These are phyloP conservation scores for Calycina marina DNA, from an alignment of 2,329 filamentous ascomycete genomes.

Conservation along the genomic window DNA sequence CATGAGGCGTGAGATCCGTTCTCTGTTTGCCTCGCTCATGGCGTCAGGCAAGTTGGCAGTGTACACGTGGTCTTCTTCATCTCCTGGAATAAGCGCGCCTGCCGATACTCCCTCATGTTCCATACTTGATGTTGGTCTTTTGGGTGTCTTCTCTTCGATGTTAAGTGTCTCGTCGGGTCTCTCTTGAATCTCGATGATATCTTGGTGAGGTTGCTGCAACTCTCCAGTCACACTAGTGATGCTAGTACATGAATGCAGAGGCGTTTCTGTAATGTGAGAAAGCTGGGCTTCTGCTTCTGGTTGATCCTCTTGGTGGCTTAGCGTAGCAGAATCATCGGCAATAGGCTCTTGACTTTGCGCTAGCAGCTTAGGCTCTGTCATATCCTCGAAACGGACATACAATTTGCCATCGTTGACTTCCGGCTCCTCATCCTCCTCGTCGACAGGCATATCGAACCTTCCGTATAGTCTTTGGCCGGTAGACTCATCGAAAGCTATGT, in stretches of 20 bases:
- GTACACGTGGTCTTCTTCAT: too few relatives aligned
- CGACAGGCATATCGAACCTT: slow-evolving; percentile 61
- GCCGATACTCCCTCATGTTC: too few relatives aligned
- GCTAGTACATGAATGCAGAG: slow-evolving; percentile 12
- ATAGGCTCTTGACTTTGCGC: slow-evolving; percentile 25
- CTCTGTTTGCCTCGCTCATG: slow-evolving; percentile 16
- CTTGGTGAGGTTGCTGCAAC: too few relatives aligned
- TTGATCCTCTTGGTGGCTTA: slow-evolving; percentile 6
- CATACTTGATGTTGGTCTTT: too few relatives aligned
- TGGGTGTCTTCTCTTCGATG: too few relatives aligned
- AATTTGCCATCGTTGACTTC: slow-evolving; percentile 42
- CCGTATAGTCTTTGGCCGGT: slow-evolving; percentile 62
- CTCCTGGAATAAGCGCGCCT: too few relatives aligned
- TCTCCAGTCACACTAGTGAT: too few relatives aligned
- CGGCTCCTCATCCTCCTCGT: slow-evolving; percentile 41
- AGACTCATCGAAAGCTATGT: slow-evolving; percentile 46
- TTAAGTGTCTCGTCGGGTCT: too few relatives aligned
- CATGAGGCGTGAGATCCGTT: slow-evolving; percentile 31
- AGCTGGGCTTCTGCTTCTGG: slow-evolving; percentile 10
- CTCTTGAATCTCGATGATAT: too few relatives aligned
- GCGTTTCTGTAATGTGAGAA: slow-evolving; percentile 18
- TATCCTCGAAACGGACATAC: slow-evolving; percentile 42
- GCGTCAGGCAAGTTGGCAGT: too few relatives aligned
- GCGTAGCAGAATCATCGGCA: slow-evolving; percentile 7
- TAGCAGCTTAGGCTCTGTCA: slow-evolving; percentile 55